These are phyloP conservation scores for Cryptosporidium muris DNA, from an alignment of 169 alveolate genomes.

Conservation along the genomic window DNA sequence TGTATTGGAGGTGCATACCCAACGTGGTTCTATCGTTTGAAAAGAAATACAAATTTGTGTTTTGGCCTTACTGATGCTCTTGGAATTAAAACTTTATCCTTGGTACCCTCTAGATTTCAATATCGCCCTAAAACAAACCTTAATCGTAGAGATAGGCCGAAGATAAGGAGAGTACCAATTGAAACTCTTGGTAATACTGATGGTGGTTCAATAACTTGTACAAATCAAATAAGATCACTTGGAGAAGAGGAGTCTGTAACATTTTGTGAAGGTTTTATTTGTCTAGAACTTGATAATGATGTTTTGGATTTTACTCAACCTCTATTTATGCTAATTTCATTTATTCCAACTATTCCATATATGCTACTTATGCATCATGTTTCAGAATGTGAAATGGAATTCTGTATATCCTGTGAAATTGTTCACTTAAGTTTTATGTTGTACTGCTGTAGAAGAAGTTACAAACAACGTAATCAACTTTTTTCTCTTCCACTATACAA, in stretches of 20 bases:
- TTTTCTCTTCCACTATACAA: neutral
- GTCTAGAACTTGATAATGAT: constrained; percentile 59
- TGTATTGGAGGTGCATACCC: constrained; percentile 38
- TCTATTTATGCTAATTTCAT: constrained; percentile 30
- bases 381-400: constrained; percentile 29
- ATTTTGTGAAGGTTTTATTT: constrained; percentile 12
- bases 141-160: constrained; percentile 32
- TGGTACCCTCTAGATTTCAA: constrained; percentile 48
- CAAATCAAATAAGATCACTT: neutral
- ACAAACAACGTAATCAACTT: neutral
- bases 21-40: constrained; percentile 28
- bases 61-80: neutral
- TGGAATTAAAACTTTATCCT: constrained; percentile 8
- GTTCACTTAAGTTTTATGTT: constrained; percentile 53
- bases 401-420: constrained; percentile 58
- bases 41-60: neutral
- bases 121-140: constrained; percentile 45
- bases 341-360: constrained; percentile 26
- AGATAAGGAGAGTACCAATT: constrained; percentile 12
- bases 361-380: constrained; percentile 38
- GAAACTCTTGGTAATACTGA: neutral
- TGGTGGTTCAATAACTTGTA: neutral
- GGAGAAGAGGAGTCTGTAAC: constrained; percentile 10
- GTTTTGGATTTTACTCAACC: constrained; percentile 63
- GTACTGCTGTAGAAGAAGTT: constrained; percentile 26